Percentiles rank a stretch among this genome's conserved stretches.
phyloP scores from a whole-genome alignment of 2,329 filamentous ascomycete genomes.

The Penicillium sp. region DNA sequence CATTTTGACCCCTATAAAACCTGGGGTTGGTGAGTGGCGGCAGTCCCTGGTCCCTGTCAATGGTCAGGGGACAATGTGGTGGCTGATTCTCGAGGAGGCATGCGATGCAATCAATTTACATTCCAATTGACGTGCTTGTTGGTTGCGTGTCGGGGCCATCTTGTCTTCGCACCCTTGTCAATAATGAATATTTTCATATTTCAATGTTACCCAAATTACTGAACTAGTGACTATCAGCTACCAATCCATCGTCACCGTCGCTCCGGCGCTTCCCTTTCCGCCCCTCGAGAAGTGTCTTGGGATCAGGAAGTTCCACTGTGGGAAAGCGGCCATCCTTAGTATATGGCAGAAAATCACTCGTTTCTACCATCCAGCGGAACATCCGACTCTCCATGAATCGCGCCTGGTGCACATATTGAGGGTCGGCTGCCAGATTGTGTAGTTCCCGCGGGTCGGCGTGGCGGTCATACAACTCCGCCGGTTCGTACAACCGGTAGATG shows the following conservation, averaged over 20 bases:
- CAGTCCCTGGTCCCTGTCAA: neutral
- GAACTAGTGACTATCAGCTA: neutral
- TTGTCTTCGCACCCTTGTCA: neutral
- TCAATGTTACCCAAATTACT: neutral
- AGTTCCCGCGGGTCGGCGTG: conserved; percentile 42
- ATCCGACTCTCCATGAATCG: conserved; percentile 38
- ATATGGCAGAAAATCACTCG: conserved; percentile 43
- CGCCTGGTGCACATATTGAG: conserved; percentile 5
- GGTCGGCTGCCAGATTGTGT: conserved; percentile 14
- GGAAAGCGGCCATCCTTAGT: conserved; percentile 38
- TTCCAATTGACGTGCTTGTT: neutral
- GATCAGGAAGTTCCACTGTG: conserved; percentile 31
- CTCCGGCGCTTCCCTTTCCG: neutral
- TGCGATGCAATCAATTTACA: neutral
- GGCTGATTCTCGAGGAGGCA: neutral
- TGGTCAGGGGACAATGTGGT: neutral
- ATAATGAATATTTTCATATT: neutral
- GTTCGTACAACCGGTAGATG: conserved; percentile 53
- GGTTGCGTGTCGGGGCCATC: neutral
- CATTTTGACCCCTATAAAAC: neutral
- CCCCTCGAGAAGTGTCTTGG: conserved; percentile 3
- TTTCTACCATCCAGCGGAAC: conserved; percentile 45
- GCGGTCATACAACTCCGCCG: conserved; percentile 50
- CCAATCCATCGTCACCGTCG: neutral
- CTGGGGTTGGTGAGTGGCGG: neutral